phyloP scores from a whole-genome alignment of 805 yeast genomes.

The Ogataea sp. region DNA sequence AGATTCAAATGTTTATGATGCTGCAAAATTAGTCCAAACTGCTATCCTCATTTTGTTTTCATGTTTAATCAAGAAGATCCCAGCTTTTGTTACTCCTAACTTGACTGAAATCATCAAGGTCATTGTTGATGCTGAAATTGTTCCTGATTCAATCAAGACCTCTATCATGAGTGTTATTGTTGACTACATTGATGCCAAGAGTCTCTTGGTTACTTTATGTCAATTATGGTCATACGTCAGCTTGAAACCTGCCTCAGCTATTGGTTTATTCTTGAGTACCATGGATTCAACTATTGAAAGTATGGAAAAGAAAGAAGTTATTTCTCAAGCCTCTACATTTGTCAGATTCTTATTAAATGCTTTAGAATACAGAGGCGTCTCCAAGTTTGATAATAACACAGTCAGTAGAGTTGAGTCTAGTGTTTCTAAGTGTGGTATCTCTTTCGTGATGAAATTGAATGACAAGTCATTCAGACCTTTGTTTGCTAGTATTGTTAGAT shows the following conservation, averaged over 20 bases:
- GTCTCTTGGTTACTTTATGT: conserved; percentile 53
- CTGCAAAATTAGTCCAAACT: conserved; percentile 46
- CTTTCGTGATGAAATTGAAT: conserved; percentile 80
- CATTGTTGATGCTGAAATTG: conserved; percentile 47
- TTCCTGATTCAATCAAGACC: conserved; percentile 52
- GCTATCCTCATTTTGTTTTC: conserved; percentile 67
- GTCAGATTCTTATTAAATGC: conserved; percentile 60
- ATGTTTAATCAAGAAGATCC: conserved; percentile 71
- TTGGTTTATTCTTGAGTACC: conserved; percentile 64
- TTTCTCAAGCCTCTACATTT: conserved; percentile 59
- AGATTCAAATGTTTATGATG: conserved; percentile 13
- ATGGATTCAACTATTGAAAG: conserved; percentile 59
- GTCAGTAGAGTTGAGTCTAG: conserved; percentile 75
- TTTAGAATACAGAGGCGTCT: conserved; percentile 60
- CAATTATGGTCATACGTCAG: conserved; percentile 48
- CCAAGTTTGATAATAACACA: conserved; percentile 60
- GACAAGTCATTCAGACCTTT: conserved; percentile 91
- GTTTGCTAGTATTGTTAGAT: conserved; percentile 76
- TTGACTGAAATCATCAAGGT: conserved; percentile 53
- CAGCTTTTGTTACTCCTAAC: conserved; percentile 72
- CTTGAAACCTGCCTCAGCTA: conserved; percentile 32
- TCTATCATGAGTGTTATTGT: conserved; percentile 55
- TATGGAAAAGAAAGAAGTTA: conserved; percentile 67
- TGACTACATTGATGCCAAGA: conserved; percentile 58
- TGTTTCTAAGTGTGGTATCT: conserved; percentile 64